Evolutionary conservation across 163 green algal species (phyloP), one percentile per base, ranked within the genome.

Genomic region (Scenedesmus sp.): DNA sequence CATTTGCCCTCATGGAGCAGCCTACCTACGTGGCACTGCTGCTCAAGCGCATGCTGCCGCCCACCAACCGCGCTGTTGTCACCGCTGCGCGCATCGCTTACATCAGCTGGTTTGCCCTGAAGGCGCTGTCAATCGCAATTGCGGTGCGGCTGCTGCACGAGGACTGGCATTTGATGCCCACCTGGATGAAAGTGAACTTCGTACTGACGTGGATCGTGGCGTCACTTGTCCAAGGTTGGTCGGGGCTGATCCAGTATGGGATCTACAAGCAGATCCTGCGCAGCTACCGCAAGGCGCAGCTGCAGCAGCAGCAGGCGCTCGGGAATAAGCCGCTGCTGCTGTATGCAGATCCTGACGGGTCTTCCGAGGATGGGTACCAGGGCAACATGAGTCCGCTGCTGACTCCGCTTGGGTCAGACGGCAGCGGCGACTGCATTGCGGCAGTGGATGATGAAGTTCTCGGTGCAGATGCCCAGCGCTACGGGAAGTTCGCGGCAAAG

Each of bases 1-100:
- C 18, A 9, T 92, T 92, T 89, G 88, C 88, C 0, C 60, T 92
- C 52, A 52, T 92, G 88, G 88, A 92, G 81, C 88, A 92, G 66
- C 88, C 88, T 6, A 92, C 88, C 10, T 92, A 92, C n/a, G 20
- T 92, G 3, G 88, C 88, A 18, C 81, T 92, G 81, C 88, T 92
- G 77, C 12, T 83, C 52, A 92, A 92, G 88, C 88, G 88, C 64
- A 92, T 92, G 88, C 18, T 84, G 52, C 88, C 88, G 10, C 10
- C 81, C 9, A 46, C 7, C 88, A 92, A 81, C 64, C 60, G 10
- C 46, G 9, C 46, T 55, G 79, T 89, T 4, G 46, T 84, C 2
- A 20, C 52, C 5, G 57, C 81, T 52, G 82, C 82, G 1, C 64
- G 66, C 54, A 34, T 92, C 4, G 64, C 54, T 54, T 88, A 89